phyloP scores from a whole-genome alignment of 331 rosid species.

The Rosa hybrid region DNA sequence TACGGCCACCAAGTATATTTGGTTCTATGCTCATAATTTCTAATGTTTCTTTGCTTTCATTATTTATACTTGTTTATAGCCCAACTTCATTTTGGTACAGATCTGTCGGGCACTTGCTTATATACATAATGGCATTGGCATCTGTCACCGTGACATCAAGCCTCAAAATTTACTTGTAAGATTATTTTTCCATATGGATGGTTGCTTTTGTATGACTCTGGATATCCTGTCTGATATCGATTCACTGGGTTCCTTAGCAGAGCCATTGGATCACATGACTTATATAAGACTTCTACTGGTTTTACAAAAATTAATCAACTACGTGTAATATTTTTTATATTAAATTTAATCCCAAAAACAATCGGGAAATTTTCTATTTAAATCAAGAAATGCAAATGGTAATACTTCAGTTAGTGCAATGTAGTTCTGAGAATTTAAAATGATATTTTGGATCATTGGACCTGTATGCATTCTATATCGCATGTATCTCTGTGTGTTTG shows the following conservation, averaged over 20 bases:
- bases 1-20: background rate
- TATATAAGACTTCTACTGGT: background rate
- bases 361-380: background rate
- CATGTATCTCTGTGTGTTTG: background rate
- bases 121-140: slow-evolving; percentile 83
- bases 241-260: background rate
- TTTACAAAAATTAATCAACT: background rate
- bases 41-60: slow-evolving; percentile 16
- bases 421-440: background rate
- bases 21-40: slow-evolving; percentile 7
- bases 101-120: slow-evolving; percentile 94
- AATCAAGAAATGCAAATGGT: background rate
- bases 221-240: background rate
- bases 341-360: background rate
- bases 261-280: background rate
- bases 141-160: slow-evolving; percentile 95
- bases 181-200: slow-evolving; percentile 16
- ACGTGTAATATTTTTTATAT: background rate
- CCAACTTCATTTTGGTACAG: slow-evolving; percentile 44
- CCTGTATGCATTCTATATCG: background rate
- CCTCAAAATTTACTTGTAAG: slow-evolving; percentile 91
- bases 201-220: slow-evolving; percentile 11
- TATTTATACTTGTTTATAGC: background rate
- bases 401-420: background rate
- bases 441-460: background rate